Evolutionary conservation across 176 grass and related monocot genomes (phyloP).

Genomic region (Oryza officinalis): DNA sequence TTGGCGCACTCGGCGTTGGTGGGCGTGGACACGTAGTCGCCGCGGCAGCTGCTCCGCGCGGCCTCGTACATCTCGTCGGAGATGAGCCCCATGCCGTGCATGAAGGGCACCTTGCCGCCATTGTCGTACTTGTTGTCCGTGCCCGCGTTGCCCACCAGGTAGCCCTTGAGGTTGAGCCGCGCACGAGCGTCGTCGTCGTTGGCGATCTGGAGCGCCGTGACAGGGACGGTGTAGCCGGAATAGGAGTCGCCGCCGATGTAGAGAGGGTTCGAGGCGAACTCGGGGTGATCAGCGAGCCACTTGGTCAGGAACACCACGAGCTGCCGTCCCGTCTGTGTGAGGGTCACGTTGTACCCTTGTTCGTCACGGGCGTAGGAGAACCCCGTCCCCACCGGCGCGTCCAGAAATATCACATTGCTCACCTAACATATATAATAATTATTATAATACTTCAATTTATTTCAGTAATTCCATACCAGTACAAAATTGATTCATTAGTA

Average conservation of each 20-base stretch:
- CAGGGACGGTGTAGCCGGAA: conserved; percentile 68
- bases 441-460: too few relatives aligned
- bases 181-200: not conserved
- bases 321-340: conserved; percentile 45
- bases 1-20: conserved; percentile 51
- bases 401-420: conserved; percentile 75
- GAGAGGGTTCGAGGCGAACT: conserved; percentile 62
- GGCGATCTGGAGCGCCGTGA: conserved; percentile 54
- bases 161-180: conserved; percentile 41
- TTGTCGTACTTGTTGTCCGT: conserved; percentile 51
- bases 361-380: conserved; percentile 60
- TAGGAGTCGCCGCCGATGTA: conserved; percentile 92
- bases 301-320: conserved; percentile 53
- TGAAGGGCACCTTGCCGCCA: conserved; percentile 61
- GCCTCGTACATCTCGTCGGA: conserved; percentile 80
- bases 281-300: conserved; percentile 61
- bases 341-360: conserved; percentile 43
- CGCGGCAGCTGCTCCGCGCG: conserved; percentile 44
- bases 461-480: too few relatives aligned
- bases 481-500: too few relatives aligned
- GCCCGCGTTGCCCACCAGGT: conserved; percentile 61
- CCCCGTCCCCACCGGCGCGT: conserved; percentile 70
- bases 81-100: conserved; percentile 78
- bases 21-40: conserved; percentile 41
- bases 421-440: conserved; percentile 39